These are phyloP conservation scores for Ganoderma lucidum DNA, from an alignment of 1,284 basidiomycete genomes.

Conservation along the genomic window DNA sequence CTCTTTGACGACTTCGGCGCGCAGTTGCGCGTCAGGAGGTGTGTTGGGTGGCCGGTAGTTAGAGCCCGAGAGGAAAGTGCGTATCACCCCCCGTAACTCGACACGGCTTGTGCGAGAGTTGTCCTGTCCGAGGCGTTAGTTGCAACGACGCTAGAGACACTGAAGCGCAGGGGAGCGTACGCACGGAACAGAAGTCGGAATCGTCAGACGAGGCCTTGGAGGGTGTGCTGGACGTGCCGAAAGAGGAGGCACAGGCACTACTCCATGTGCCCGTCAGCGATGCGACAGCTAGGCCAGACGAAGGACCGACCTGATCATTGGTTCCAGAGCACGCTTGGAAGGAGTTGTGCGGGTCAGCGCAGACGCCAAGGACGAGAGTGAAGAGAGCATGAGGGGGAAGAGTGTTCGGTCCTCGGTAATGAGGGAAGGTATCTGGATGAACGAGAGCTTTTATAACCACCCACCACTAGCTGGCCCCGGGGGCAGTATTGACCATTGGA, in stretches of 20 bases:
- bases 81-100: constrained; percentile 10
- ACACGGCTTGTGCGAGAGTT: neutral
- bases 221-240: neutral
- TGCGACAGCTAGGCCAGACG: neutral
- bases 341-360: neutral
- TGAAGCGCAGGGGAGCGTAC: neutral
- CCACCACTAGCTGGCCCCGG: too few species aligned
- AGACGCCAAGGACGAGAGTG: neutral
- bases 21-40: constrained; percentile 15
- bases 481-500: too few species aligned
- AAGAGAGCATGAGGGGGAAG: too few species aligned
- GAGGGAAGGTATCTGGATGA: too few species aligned
- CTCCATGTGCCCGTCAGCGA: neutral
- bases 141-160: neutral
- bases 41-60: constrained; percentile 16
- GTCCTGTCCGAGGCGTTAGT: neutral
- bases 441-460: too few species aligned
- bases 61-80: constrained; percentile 16
- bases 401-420: too few species aligned
- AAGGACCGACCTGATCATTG: neutral
- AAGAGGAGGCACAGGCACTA: too few species aligned
- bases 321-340: neutral
- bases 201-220: neutral
- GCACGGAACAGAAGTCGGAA: neutral
- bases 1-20: constrained; percentile 16